Base-by-base conservation (phyloP, 2,329 filamentous ascomycete genomes). In the Pseudogymnoascus sp. region DNA sequence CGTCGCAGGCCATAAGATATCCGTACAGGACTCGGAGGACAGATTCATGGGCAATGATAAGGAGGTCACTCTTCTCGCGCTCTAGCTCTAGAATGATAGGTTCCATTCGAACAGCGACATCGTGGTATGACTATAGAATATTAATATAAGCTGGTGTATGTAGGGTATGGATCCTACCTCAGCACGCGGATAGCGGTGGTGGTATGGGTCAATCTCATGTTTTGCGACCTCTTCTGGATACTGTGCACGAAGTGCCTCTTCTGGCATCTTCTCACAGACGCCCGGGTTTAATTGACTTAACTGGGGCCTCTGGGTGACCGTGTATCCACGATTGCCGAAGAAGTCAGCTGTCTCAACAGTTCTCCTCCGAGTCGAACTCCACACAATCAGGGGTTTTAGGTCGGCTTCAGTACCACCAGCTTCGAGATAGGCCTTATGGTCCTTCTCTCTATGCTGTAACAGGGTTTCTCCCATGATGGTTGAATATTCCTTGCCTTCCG, bases 271-370 rank as follows among this genome's bases (percentile, higher is more conserved):
- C 77, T 97, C 95, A 71, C 93, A 97, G 5, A 96, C 91, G 2
- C 95, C 95, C 0, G 95, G 95, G 72, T 99, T 97, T 71, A 99
- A 85, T 77, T 97, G 93, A 72, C 93, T 96, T 88, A 99, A 92
- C 74, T 99, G 93, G 58, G 93, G 93, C 63, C 95, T 86, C 75
- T 97, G 95, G 16, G 91, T 86, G 58, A 97, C 89, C 69, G 90
- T 90, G 78, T 90, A 96, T 1, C 92, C 93, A 66, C 84, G 83
- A 11, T 88, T 83, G 67, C 88, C 85, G n/a, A 99, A 81, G 67
- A 86, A 88, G 60, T 93, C 87, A 1, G 91, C 87, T 1, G 96
- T 99, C 75, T 99, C 91, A 8, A 96, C 87, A 0, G 95, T 96
- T 65, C 93, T 85, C 68, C 92, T 85, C 55, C 95, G 83, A 0